Base-by-base conservation (phyloP, 2,329 filamentous ascomycete species). In the Colletotrichum magnum region DNA sequence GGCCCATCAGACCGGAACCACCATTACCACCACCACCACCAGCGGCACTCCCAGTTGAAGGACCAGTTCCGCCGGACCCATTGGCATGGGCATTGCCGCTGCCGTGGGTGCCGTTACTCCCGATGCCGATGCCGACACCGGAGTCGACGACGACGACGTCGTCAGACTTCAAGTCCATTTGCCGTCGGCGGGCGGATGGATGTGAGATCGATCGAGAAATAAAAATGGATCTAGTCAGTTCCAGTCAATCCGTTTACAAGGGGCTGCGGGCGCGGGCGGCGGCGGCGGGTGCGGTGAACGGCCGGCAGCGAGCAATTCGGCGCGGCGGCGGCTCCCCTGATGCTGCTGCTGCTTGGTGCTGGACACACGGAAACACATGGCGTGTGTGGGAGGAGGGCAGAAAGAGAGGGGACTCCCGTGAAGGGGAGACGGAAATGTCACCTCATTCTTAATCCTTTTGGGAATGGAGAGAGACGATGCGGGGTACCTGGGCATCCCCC, bases 361-460 rank as follows among this genome's bases (percentile, higher is more conserved):
- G 64, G 58, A 63, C 51, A 67, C 64, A 63, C 64, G 64, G 64
- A 67, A 67, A 67, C 64, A 67, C 64, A 67, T 67, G 64, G 58
- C 51, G 10, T 21, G 24, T 41, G 24, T 41, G 28, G 58, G 58
- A 53, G 36, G 45, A 36, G 36, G 28, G 32, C 36, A 41, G 64
- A 21, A 57, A 57, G 51, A 63, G 58, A 56, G 51, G 64, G 52
- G 63, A 24, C 58, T 32, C 57, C 50, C 41, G 58, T 58, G 58
- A 45, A 63, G 51, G 64, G 43, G 58, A 63, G 64, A 67, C 64
- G 64, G 64, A 67, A 58, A 67, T 67, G 64, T 67, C 64, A 67
- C 51, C 64, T 67, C 51, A 67, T 67, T 67, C 64, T 67, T 67
- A 67, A 67, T 67, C 64, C 64, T 58, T 67, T 63, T 63, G 58